Base-by-base conservation (phyloP, 768 basidiomycete species). In the Pulveroboletus sp. region DNA sequence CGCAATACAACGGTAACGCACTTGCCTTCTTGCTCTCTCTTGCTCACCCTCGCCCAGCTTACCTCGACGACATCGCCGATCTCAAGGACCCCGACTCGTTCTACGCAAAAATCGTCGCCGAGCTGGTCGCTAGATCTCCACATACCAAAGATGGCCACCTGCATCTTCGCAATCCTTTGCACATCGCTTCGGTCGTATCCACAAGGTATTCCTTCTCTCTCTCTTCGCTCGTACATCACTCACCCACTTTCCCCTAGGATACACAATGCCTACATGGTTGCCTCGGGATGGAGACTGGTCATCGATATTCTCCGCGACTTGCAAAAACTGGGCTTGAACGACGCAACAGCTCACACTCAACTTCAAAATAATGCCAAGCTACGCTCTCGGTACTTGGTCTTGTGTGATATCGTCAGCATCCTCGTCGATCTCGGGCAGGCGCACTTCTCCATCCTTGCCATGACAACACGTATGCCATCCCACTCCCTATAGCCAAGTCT, bases 231-330 rank as follows among this genome's bases (percentile, higher is more conserved):
- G 41, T 16, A 21, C 46, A 17, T 33, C 3, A 47, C 52, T 33
- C 3, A 47, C 52, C 24, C 23, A 56, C 45, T 46, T 33, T 53
- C 21, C 29, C 43, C 35, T 57, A 92, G 90, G 65, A 75, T 92
- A 45, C 90, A 93, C 66, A 93, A 92, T 62, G 66, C 80, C 8
- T 90, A 89, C 65, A 80, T 87, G 78, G 73, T 91, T 29, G 85
- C 89, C n/a, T 81, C 87, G 14, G 85, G 81, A 2, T 93, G 90
- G 90, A 87, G 77, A 54, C 69, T 91, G 40, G 81, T 87, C n/a
- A 65, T 75, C 4, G 74, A 83, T 49, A 72, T 72, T 27, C 69
- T 92, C 45, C 73, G 73, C 43, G 72, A 78, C 23, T 69, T 91
- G 39, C 70, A 74, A n/a, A 67, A 75, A 16, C 68, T 72, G 12